These are phyloP conservation scores for Tetraselmis chui DNA, from an alignment of 139 green algal genomes.

Conservation along the genomic window DNA sequence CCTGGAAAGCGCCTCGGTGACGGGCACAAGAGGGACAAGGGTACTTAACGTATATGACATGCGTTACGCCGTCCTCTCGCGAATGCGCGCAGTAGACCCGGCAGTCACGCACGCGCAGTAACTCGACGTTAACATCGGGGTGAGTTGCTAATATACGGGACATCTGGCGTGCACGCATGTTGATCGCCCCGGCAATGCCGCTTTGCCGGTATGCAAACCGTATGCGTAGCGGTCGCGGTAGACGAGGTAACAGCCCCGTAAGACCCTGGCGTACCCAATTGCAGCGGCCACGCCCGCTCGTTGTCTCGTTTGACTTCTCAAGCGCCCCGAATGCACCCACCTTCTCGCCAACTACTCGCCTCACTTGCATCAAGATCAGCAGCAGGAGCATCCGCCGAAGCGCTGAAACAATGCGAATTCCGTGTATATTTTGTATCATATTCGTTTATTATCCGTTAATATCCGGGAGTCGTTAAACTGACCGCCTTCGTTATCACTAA, in stretches of 20 bases:
- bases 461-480: no score
- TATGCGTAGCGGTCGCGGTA: background rate
- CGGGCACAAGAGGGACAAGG: background rate
- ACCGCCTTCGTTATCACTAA: no score
- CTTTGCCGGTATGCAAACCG: background rate
- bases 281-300: background rate
- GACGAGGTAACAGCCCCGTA: background rate
- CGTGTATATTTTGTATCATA: no score
- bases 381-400: no score
- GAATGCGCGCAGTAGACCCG: background rate
- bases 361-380: no score
- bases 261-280: background rate
- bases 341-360: no score
- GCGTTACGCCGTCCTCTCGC: background rate
- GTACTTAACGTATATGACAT: background rate
- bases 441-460: no score
- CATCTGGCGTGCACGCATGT: slow-evolving; percentile 13
- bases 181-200: slow-evolving; percentile 11
- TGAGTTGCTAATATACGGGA: background rate
- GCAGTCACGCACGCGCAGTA: background rate
- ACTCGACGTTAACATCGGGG: background rate
- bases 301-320: background rate
- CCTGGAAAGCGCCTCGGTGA: background rate
- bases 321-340: background rate
- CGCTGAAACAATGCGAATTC: no score